Evolutionary conservation across 306 rosid species (phyloP), one percentile per base, ranked within the genome.

Genomic region (Sicyos edulis): DNA sequence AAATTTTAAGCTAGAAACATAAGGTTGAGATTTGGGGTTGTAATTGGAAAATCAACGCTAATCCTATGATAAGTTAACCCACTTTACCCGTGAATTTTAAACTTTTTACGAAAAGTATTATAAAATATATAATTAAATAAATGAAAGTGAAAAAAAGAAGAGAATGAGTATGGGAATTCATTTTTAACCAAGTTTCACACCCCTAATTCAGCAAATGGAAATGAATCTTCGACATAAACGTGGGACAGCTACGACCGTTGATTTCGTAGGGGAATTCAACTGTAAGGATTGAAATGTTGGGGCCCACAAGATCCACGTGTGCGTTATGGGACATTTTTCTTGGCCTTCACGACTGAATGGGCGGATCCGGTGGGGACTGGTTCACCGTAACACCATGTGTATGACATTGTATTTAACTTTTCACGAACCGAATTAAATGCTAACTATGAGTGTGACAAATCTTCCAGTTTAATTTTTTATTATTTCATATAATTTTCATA

Each of bases 311-410:
- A 4, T n/a, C 29, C 70, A 42, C 70, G 70, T 64, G 70, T 42
- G 2, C 16, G 10, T 40, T 64, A 52, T 42, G 14, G 5, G 5
- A 6, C n/a, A 1, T 19, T 64, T 19, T 64, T 11, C 26, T 61
- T 15, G 19, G 4, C 2, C 12, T 3, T 40, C 29, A 37, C 49
- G 70, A n/a, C 16, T 10, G 52, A 24, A 34, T 34, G 50, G n/a
- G 51, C 50, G 69, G 52, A 40, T 64, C 53, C 10, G 53, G 42
- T 64, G 53, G 17, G 10, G 32, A n/a, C 50, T 9, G 26, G 0
- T 63, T 49, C 71, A 65, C 54, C 71, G 17, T 47, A 40, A 17
- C 54, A 65, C 10, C 54, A 42, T 42, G n/a, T 62, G 15, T 62
- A 32, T 29, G 12, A 60, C 66, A 60, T 7, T 29, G 40, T 58